phyloP scores from a whole-genome alignment of 2,329 filamentous ascomycete genomes.

The Pseudonectria buxi region DNA sequence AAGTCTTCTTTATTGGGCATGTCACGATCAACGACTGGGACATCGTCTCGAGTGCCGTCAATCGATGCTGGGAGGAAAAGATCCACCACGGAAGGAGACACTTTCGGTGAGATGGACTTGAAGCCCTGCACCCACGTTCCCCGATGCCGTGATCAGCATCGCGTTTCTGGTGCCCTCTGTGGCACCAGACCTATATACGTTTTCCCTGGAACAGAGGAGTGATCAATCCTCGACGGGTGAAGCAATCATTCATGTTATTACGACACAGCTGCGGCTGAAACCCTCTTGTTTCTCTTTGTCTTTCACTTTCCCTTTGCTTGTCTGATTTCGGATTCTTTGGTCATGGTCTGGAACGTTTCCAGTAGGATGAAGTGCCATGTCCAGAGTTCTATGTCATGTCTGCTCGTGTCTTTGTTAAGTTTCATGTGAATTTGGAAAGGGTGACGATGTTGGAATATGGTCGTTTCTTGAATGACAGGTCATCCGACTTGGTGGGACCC shows the following conservation, averaged over 20 bases:
- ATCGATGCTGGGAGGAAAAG: conserved; percentile 44
- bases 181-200: conserved; percentile 25
- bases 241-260: conserved; percentile 9
- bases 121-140: conserved; percentile 18
- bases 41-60: conserved; percentile 38
- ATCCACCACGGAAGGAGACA: conserved; percentile 27
- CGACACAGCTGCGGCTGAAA: conserved; percentile 4
- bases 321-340: too few relatives aligned
- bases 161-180: conserved; percentile 13
- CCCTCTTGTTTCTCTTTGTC: neutral
- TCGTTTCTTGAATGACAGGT: too few relatives aligned
- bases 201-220: conserved; percentile 16
- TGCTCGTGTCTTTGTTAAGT: too few relatives aligned
- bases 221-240: conserved; percentile 2
- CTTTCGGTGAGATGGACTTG: conserved; percentile 8
- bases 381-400: too few relatives aligned
- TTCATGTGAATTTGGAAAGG: too few relatives aligned
- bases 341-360: too few relatives aligned
- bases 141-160: conserved; percentile 15
- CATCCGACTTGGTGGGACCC: too few relatives aligned
- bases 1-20: conserved; percentile 50
- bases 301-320: too few relatives aligned
- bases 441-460: too few relatives aligned
- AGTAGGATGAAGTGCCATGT: too few relatives aligned
- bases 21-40: conserved; percentile 35